phyloP scores from a whole-genome alignment of 768 basidiomycete species.

The Mycena galopus region DNA sequence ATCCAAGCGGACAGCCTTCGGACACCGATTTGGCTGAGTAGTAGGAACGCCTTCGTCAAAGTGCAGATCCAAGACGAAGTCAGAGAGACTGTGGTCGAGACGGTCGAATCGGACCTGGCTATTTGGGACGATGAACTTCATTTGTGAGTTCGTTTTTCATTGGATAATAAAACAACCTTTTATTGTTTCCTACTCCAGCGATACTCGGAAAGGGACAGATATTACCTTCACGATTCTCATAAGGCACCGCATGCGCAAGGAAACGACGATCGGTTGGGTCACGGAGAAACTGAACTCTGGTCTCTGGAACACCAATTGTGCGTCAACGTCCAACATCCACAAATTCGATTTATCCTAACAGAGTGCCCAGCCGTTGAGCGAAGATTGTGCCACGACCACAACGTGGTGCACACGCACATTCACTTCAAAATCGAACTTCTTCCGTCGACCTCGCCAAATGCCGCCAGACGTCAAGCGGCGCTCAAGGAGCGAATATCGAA shows the following conservation, averaged over 20 bases:
- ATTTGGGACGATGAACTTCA: constrained; percentile 3
- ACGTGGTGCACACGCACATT: background rate
- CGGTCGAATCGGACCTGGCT: constrained; percentile 1
- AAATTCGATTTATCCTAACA: background rate
- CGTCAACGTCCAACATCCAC: background rate
- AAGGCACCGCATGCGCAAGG: background rate
- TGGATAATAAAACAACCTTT: background rate
- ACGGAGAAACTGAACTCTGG: constrained; percentile 1
- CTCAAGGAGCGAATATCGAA: background rate
- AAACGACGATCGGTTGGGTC: constrained; percentile 2
- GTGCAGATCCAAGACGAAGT: background rate
- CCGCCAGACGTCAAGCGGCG: background rate
- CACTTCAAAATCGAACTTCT: constrained; percentile 3
- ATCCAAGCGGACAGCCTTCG: background rate
- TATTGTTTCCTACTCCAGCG: background rate
- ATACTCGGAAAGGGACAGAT: background rate
- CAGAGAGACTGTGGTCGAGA: constrained; percentile 1
- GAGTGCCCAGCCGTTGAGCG: background rate
- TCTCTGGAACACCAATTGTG: constrained; percentile 2
- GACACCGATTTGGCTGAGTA: background rate
- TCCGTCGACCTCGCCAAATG: background rate
- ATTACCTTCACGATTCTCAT: background rate
- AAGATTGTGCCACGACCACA: background rate
- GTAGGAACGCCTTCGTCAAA: background rate
- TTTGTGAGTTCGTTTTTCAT: background rate